Evolutionary conservation across 306 rosid species (phyloP).

Genomic region (Lathyrus sativus): DNA sequence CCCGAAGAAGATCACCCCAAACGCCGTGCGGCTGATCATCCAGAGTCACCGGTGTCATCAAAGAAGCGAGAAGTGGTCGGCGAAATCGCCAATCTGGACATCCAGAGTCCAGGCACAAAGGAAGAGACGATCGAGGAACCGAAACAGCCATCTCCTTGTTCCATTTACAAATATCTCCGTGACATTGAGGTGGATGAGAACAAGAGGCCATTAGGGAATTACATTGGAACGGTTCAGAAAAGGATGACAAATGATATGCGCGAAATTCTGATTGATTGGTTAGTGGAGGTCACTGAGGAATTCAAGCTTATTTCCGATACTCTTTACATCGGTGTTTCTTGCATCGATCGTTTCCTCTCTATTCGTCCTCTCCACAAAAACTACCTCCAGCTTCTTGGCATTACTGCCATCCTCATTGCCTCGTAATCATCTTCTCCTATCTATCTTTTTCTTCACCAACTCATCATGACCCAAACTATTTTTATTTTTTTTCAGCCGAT

Average conservation of each 20-base stretch:
- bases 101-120: no score
- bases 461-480: no score
- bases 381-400: conserved; percentile 56
- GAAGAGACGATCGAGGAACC: no score
- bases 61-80: no score
- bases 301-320: conserved; percentile 51
- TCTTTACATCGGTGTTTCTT: conserved; percentile 45
- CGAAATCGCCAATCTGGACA: no score
- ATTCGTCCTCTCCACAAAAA: conserved; percentile 27
- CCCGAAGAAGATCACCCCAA: no score
- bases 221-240: conserved; percentile 34
- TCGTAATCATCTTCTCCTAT: neutral
- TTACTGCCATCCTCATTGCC: conserved; percentile 16
- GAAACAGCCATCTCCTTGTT: neutral
- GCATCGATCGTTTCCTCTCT: conserved; percentile 51
- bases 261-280: conserved; percentile 34
- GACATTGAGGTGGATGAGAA: conserved; percentile 36
- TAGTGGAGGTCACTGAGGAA: conserved; percentile 43
- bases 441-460: neutral
- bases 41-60: no score
- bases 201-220: conserved; percentile 35
- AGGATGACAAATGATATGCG: conserved; percentile 33
- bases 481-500: no score
- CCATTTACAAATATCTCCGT: conserved; percentile 8
- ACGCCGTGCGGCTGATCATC: no score